Evolutionary conservation across 208 protist genomes (phyloP).

Genomic region (Tritrichomonas musculus): DNA sequence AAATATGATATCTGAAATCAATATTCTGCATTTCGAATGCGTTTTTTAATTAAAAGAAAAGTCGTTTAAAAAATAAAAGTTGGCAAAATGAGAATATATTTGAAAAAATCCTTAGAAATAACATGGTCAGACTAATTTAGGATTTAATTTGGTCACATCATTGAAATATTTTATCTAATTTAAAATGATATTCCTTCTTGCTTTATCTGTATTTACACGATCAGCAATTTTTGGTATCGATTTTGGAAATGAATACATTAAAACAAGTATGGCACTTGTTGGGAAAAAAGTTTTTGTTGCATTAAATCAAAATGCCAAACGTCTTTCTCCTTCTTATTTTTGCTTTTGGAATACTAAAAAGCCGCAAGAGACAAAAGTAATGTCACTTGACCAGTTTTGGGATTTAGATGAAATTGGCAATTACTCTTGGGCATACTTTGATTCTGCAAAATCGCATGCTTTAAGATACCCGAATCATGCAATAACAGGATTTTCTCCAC

Average conservation of each 20-base stretch:
- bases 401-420: neutral
- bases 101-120: no score
- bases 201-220: no score
- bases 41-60: no score
- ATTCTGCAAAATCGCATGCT: neutral
- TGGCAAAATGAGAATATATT: no score
- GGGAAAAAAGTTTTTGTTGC: neutral
- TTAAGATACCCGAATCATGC: neutral
- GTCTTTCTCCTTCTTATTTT: neutral
- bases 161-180: no score
- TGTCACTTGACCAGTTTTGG: neutral
- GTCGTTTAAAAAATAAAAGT: no score
- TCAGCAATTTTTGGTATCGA: slow-evolving; percentile 3
- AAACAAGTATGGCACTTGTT: neutral
- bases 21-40: no score
- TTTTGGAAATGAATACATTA: neutral
- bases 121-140: no score
- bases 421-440: neutral
- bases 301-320: neutral
- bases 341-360: neutral
- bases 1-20: no score
- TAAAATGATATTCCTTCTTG: no score
- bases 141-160: no score
- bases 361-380: neutral
- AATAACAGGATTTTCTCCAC: neutral